Base-by-base conservation (phyloP, 2,329 filamentous ascomycete genomes). In the Dactylonectria macrodidyma region DNA sequence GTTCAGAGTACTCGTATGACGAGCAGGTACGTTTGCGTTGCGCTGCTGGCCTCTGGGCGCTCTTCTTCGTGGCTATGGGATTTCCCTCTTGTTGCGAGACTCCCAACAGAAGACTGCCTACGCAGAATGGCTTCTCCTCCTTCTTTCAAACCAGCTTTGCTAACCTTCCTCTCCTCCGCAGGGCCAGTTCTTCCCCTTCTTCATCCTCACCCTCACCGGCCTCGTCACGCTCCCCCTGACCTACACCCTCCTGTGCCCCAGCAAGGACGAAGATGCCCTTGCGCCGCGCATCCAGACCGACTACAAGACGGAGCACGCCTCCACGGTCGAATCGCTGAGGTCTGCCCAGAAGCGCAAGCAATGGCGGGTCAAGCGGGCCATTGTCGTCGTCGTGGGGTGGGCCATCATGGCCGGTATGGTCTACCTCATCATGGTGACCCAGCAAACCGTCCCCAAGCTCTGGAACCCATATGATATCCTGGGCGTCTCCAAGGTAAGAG, bases 171-270 rank as follows among this genome's bases (percentile, higher is more conserved):
- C 47, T 50, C 46, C 30, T 38, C 55, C 41, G 66, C 68, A 96
- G 90, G 95, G 95, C 77, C 94, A 98, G 89, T 98, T 98, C 87
- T 99, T 98, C 87, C 96, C 97, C 75, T 97, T 97, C 89, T 99
- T 99, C 87, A 92, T 98, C 84, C 91, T 98, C 80, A 98, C 95
- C 50, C 88, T 98, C 78, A 91, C 92, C 70, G 91, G 92, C 78
- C 90, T 99, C 74, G 89, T 98, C 82, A 98, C 96, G 38, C 84
- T 97, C 66, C 95, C 95, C 69, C 88, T 97, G 78, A 97, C 95
- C 77, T 97, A 97, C 83, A 93, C 91, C 73, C 90, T 97, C 75
- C 87, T 98, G 77, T 92, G 92, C 79, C 91, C 94, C 51, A 93
- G 89, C 81, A 93, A 85, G 73, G 85, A 95, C 77, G 90, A 94